Percentiles rank a stretch among this genome's conserved stretches.
Evolutionary conservation across 2,329 filamentous ascomycete species (phyloP).

Genomic region (Fusarium verrucosum): DNA sequence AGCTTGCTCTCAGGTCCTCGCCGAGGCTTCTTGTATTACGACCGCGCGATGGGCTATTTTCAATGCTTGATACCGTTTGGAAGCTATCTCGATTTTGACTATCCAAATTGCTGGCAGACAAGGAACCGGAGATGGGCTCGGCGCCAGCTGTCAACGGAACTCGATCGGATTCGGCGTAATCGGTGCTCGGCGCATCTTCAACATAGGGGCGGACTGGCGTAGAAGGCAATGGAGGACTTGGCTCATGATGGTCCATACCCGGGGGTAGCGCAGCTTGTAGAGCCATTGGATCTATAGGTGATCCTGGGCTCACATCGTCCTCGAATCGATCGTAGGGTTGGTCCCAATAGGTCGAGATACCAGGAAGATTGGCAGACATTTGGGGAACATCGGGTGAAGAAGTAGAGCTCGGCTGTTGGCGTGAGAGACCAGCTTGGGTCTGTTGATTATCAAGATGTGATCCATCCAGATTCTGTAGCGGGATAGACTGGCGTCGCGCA

Average conservation of each 20-base stretch:
- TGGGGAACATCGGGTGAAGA: constrained; percentile 24
- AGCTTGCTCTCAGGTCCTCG: constrained; percentile 66
- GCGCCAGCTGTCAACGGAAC: constrained; percentile 66
- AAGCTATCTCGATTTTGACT: constrained; percentile 63
- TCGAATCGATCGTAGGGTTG: constrained; percentile 55
- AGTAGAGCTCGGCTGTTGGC: constrained; percentile 16
- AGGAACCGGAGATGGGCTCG: constrained; percentile 63
- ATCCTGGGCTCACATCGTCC: constrained; percentile 52
- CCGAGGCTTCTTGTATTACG: constrained; percentile 64
- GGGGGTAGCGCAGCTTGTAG: constrained; percentile 66
- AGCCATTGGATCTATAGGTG: constrained; percentile 63
- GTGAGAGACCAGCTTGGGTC: constrained; percentile 13
- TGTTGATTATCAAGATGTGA: constrained; percentile 25
- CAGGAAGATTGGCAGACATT: constrained; percentile 50
- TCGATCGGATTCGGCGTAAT: constrained; percentile 65
- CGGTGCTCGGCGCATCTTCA: constrained; percentile 47
- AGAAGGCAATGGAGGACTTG: constrained; percentile 27
- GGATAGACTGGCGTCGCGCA: constrained; percentile 65
- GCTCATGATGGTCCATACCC: constrained; percentile 53
- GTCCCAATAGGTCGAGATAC: constrained; percentile 64
- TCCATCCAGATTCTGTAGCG: constrained; percentile 68
- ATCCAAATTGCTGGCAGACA: constrained; percentile 54
- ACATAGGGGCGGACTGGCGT: constrained; percentile 47
- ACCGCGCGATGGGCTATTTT: constrained; percentile 62
- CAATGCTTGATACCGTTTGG: constrained; percentile 64